These are phyloP conservation scores for Spinacia oleracea DNA, from an alignment of 179 eudicot species.

Conservation along the genomic window DNA sequence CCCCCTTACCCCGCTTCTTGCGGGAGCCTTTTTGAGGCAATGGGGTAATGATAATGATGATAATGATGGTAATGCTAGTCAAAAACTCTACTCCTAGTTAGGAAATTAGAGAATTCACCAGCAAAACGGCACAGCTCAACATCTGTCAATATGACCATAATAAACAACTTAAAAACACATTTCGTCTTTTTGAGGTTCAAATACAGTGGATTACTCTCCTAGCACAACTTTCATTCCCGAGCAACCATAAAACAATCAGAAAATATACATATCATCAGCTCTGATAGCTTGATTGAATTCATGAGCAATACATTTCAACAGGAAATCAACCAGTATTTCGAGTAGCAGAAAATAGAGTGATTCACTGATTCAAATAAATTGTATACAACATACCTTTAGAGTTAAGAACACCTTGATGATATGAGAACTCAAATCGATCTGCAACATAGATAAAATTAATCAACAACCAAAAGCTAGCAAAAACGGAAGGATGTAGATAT, in stretches of 20 bases:
- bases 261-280: background rate
- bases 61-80: too few species aligned
- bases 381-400: conserved; percentile 55
- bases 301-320: background rate
- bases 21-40: too few species aligned
- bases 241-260: background rate
- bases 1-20: too few species aligned
- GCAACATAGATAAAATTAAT: conserved; percentile 28
- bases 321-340: background rate
- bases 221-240: background rate
- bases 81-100: background rate
- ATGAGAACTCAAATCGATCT: conserved; percentile 93
- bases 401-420: conserved; percentile 78
- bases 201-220: background rate
- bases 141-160: background rate
- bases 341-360: background rate
- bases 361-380: background rate
- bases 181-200: background rate
- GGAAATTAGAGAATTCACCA: background rate
- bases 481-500: background rate
- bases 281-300: background rate
- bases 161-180: background rate
- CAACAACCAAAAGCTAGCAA: background rate
- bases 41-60: too few species aligned
- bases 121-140: background rate